These are phyloP conservation scores for Globisporangium radiosum DNA, from an alignment of 352 stramenopile genomes.

Conservation along the genomic window DNA sequence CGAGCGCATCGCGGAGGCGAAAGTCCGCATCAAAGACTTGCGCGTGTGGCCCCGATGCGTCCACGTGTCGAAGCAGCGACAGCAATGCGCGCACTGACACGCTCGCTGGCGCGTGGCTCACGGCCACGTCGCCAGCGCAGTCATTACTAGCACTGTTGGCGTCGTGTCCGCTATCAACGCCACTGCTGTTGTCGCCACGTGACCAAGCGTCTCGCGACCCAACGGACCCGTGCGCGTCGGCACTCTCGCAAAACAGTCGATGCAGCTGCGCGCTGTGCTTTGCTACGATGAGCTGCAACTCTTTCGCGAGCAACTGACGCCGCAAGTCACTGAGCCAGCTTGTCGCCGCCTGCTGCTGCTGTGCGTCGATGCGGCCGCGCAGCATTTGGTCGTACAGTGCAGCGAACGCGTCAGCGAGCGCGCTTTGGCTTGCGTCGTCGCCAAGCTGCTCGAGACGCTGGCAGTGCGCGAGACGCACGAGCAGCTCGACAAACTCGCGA, in stretches of 20 bases:
- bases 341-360: conserved; percentile 8
- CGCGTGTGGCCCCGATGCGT: background rate
- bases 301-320: conserved; percentile 31
- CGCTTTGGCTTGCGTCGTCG: conserved; percentile 7
- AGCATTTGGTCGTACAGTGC: conserved; percentile 40
- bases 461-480: conserved; percentile 43
- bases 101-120: background rate
- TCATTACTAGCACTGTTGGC: background rate
- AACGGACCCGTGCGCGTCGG: conserved; percentile 5
- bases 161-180: background rate
- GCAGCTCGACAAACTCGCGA: conserved; percentile 60
- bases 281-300: conserved; percentile 28
- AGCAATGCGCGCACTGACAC: conserved; percentile 17
- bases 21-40: conserved; percentile 11
- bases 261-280: conserved; percentile 34
- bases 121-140: background rate
- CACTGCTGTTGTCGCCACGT: too few relatives aligned
- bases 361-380: conserved; percentile 19
- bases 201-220: too few relatives aligned
- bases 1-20: conserved; percentile 15
- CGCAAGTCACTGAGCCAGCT: conserved; percentile 21
- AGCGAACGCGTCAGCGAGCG: conserved; percentile 34
- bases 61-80: conserved; percentile 9
- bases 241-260: conserved; percentile 18
- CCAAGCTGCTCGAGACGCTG: conserved; percentile 12